Conservation (phyloP, 2,329 filamentous ascomycete genomes). For the Clarireedia homoeocarpa region DNA sequence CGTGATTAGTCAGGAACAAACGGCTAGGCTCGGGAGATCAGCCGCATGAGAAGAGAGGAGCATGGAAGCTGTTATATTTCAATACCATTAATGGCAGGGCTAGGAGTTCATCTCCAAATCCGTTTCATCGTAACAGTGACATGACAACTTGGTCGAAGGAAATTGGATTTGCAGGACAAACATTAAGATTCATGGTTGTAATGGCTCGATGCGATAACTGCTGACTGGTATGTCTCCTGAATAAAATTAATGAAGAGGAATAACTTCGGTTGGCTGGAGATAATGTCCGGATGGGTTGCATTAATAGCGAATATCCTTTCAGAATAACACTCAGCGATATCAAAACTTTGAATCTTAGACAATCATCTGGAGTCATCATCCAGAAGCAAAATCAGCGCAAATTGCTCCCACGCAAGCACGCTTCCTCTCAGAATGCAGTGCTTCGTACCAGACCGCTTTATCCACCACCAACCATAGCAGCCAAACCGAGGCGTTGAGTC, state of each 20-base stretch:
- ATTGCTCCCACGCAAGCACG: too few relatives aligned
- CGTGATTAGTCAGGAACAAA: too few relatives aligned
- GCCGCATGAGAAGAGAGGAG: not conserved
- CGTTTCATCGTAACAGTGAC: not conserved
- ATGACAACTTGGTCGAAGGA: not conserved
- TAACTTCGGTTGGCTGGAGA: not conserved
- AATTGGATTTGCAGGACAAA: conserved; percentile 2
- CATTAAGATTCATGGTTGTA: not conserved
- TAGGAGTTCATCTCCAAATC: too few relatives aligned
- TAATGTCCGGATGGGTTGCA: not conserved
- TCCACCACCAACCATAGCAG: too few relatives aligned
- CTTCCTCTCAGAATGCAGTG: too few relatives aligned
- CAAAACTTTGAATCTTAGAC: not conserved
- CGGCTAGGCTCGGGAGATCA: too few relatives aligned
- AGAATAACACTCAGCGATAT: not conserved
- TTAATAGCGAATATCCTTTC: not conserved
- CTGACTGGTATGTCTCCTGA: not conserved
- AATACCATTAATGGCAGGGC: not conserved
- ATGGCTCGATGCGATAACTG: not conserved
- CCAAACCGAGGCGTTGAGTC: too few relatives aligned
- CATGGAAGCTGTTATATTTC: not conserved
- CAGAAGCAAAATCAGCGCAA: too few relatives aligned
- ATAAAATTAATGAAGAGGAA: not conserved
- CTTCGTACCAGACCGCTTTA: too few relatives aligned
- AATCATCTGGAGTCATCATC: too few relatives aligned